Base-by-base conservation (phyloP, 2,329 filamentous ascomycete genomes). In the Xylaria sp. region DNA sequence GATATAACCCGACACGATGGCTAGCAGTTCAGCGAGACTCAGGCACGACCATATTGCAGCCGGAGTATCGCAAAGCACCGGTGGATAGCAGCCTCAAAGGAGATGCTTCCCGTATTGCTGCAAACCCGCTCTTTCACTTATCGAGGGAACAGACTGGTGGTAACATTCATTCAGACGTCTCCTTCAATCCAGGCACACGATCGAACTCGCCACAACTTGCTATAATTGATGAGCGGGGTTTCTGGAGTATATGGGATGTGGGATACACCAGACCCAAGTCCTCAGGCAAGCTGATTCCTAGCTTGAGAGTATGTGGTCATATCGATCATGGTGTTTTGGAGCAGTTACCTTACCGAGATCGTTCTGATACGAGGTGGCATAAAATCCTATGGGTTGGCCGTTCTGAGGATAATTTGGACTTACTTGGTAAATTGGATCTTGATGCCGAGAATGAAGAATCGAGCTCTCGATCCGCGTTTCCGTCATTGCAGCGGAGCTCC, bases 231-330 rank as follows among this genome's bases (percentile, higher is more conserved):
- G 83, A 87, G 60, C 80, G 80, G 39, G 91, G 91, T 1, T 82
- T 81, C 65, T 94, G 91, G 92, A 89, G 82, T 50, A 78, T 93
- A 4, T 93, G 90, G 89, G 84, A 91, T 68, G 80, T 91, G 28
- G 71, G 73, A 13, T 81, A 80, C 62, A 81, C 75, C 69, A 74
- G 77, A 66, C 70, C 78, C 20, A 74, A 77, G 12, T 75, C 78
- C 25, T 77, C 79, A 23, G 80, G 76, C 34, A 78, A 73, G 9
- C 72, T 80, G 36, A 80, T 73, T 12, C 75, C 79, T 20, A 76
- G 76, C 8, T 74, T 80, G 39, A 74, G 64, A 20, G 77, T 78
- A 59, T 80, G 80, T 60, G 86, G 86, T 1, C 82, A 84, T 59
- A 81, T 86, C 7, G 75, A 74, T 15, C 77, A 79, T 48, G 83